These are phyloP conservation scores for Apiospora pterosperma DNA, from an alignment of 2,329 filamentous ascomycete genomes.

Conservation along the genomic window DNA sequence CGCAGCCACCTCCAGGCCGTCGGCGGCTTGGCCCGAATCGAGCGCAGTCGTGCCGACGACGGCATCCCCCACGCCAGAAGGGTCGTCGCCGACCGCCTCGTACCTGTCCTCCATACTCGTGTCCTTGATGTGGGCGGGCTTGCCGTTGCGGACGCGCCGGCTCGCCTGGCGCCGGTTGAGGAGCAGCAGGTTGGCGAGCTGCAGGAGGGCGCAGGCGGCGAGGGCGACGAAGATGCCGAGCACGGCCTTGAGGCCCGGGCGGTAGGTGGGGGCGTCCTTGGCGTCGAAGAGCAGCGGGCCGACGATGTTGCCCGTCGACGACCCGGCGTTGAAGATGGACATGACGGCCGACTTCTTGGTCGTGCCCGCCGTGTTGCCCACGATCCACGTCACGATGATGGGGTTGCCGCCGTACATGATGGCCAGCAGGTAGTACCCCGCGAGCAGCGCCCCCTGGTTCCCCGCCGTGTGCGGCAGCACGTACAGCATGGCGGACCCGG, in stretches of 20 bases:
- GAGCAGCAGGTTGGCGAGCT: conserved; percentile 51
- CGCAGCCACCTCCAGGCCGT: neutral
- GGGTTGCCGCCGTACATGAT: conserved; percentile 66
- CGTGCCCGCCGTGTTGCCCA: conserved; percentile 64
- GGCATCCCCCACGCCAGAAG: conserved; percentile 25
- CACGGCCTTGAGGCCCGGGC: conserved; percentile 52
- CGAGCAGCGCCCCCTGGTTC: conserved; percentile 47
- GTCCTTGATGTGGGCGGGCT: conserved; percentile 56
- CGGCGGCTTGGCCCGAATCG: conserved; percentile 14
- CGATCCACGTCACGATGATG: conserved; percentile 64
- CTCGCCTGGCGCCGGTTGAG: conserved; percentile 55
- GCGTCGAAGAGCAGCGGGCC: conserved; percentile 60
- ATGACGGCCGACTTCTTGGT: conserved; percentile 66
- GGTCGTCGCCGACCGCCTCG: conserved; percentile 43
- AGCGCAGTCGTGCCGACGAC: neutral
- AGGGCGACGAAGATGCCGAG: conserved; percentile 53
- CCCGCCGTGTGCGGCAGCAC: conserved; percentile 40
- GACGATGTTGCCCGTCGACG: conserved; percentile 63
- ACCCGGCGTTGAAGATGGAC: conserved; percentile 61
- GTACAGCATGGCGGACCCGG: conserved; percentile 56
- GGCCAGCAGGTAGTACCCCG: conserved; percentile 62
- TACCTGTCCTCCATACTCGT: conserved; percentile 57
- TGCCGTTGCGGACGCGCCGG: conserved; percentile 55
- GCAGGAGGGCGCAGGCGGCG: conserved; percentile 48
- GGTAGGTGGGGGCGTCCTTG: conserved; percentile 56